phyloP scores from a whole-genome alignment of 257 asterid genomes.

The Verbena officinalis region DNA sequence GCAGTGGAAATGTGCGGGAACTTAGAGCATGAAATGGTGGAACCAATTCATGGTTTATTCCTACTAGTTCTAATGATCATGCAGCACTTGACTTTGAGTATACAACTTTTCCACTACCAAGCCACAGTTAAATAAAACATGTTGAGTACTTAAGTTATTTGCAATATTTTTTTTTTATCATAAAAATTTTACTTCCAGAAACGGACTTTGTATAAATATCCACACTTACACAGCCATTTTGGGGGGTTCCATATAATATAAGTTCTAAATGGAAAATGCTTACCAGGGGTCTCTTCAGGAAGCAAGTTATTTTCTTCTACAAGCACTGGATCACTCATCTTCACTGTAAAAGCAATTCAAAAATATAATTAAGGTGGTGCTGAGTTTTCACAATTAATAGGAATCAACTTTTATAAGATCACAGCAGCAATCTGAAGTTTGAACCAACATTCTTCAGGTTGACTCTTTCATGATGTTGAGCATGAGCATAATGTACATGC shows the following conservation, averaged over 20 bases:
- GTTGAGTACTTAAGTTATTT: constrained; percentile 17
- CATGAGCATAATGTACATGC: too few relatives aligned
- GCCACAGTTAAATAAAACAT: too few relatives aligned
- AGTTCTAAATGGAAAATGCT: constrained; percentile 22
- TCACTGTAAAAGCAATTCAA: constrained; percentile 48
- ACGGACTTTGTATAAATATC: not conserved
- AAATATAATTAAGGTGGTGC: constrained; percentile 14
- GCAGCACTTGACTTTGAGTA: too few relatives aligned
- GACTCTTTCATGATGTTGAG: constrained; percentile 9
- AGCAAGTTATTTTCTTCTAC: constrained; percentile 57
- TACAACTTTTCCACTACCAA: too few relatives aligned
- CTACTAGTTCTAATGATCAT: constrained; percentile 16
- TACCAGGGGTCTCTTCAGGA: constrained; percentile 68
- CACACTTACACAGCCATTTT: not conserved
- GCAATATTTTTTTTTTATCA: not conserved
- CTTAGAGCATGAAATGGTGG: constrained; percentile 8
- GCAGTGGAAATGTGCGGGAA: not conserved
- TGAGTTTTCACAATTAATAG: not conserved
- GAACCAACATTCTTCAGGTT: constrained; percentile 16
- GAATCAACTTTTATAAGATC: not conserved
- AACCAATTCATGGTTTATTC: not conserved
- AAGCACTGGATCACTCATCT: constrained; percentile 47
- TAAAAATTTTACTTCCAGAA: not conserved
- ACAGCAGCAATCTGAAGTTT: constrained; percentile 5
- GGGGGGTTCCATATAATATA: constrained; percentile 16